Base-by-base conservation (phyloP, 2,329 filamentous ascomycete species). In the Penicillium psychrosexuale region DNA sequence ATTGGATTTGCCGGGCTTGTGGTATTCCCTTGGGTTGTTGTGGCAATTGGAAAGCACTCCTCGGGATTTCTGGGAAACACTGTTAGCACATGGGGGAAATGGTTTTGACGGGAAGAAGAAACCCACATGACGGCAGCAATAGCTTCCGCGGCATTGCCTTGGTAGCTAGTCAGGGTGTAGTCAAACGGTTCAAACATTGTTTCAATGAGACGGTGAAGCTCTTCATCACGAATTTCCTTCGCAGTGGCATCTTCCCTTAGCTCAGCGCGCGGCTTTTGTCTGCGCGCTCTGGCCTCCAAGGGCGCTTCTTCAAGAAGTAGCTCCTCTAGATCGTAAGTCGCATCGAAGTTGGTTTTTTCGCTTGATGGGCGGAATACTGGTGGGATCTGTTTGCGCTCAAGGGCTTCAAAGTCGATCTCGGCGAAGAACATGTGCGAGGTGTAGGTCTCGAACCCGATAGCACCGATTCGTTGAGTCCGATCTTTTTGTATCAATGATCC, bases 311-410 rank as follows among this genome's bases (percentile, higher is more conserved):
- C 94, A 42, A 99, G 75, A 2, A 99, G 77, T 19, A 99, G 75
- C 72, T 99, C 94, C 70, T 99, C 94, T 47, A 99, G 77, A 72
- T 99, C 94, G 70, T 99, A 97, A 0, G 94, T 99, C 5, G 94
- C 94, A 73, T 99, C 94, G 63, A 99, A 99, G 72, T 99, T 99
- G 3, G 94, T 97, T 82, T 99, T 99, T 46, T 97, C 94, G 53
- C 91, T 92, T 0, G 93, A 96, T 0, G 94, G 94, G 19, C 89
- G 84, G 71, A 99, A 99, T 3, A 97, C 85, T 0, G 94, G 94
- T 64, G 92, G 87, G 42, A 97, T 86, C 68, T 91, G 86, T 71
- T 97, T 97, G 60, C 85, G 81, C 70, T 96, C 90, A 34, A 99
- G 76, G 0, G 87, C 86, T 13, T 84, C 85, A 63, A 99, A 99